Percentiles rank a stretch among this genome's conserved stretches.
Conservation (phyloP, 2,329 filamentous ascomycete genomes). For the Scolecobasidium constrictum region DNA sequence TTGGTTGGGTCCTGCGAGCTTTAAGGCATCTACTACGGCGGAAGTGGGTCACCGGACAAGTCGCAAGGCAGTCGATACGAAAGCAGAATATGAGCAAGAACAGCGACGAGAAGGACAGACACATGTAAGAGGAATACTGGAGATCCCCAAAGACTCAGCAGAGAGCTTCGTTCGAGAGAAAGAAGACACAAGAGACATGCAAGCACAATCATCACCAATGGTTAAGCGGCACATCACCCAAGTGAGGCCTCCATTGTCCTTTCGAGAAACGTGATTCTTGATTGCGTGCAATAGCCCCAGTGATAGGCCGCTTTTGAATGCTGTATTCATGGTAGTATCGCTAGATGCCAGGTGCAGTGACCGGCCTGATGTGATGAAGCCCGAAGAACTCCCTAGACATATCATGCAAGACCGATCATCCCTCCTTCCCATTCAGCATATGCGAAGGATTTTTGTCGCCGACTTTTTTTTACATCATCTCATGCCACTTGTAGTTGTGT, state of each 20-base stretch:
- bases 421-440: conserved; percentile 12
- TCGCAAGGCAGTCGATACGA: too few species aligned
- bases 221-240: conserved; percentile 47
- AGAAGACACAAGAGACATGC: too few species aligned
- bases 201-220: conserved; percentile 48
- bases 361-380: conserved; percentile 12
- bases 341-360: conserved; percentile 1
- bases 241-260: conserved; percentile 51
- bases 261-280: conserved; percentile 33
- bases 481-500: conserved; percentile 14
- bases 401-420: conserved; percentile 21
- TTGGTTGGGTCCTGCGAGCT: too few species aligned
- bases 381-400: conserved; percentile 24
- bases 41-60: too few species aligned
- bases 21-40: too few species aligned
- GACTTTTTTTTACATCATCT: too few species aligned
- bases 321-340: conserved; percentile 26
- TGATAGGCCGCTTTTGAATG: conserved; percentile 29
- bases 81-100: too few species aligned
- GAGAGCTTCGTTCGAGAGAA: too few species aligned
- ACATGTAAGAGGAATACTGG: too few species aligned
- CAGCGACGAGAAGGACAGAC: too few species aligned
- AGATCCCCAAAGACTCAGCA: too few species aligned
- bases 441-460: conserved; percentile 8
- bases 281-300: conserved; percentile 31